These are phyloP conservation scores for Pythium insidiosum DNA, from an alignment of 352 stramenopile species.

Conservation along the genomic window DNA sequence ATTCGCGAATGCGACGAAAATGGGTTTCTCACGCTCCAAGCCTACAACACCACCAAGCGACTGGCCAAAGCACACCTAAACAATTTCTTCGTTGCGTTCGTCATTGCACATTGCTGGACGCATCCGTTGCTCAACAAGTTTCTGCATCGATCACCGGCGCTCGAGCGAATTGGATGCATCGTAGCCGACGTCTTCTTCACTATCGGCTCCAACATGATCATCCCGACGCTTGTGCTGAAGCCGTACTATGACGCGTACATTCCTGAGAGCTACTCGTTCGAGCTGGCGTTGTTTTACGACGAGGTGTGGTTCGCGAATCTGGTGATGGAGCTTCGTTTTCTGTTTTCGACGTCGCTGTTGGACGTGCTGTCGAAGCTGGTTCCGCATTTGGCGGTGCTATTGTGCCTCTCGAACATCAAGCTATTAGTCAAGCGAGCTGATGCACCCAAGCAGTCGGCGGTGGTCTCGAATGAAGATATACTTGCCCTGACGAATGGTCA, in stretches of 20 bases:
- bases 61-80: constrained; percentile 46
- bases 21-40: constrained; percentile 26
- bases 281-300: constrained; percentile 23
- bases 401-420: background rate
- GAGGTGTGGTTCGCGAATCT: constrained; percentile 33
- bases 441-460: background rate
- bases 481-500: too few species aligned
- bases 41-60: constrained; percentile 30
- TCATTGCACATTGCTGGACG: constrained; percentile 29
- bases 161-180: constrained; percentile 19
- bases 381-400: background rate
- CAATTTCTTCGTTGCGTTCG: constrained; percentile 26
- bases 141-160: constrained; percentile 6
- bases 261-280: constrained; percentile 20
- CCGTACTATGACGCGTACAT: constrained; percentile 26
- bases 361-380: background rate
- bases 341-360: constrained; percentile 12
- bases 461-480: background rate
- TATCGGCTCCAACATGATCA: constrained; percentile 13
- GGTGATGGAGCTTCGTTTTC: constrained; percentile 32
- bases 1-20: constrained; percentile 32
- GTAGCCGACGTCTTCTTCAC: constrained; percentile 20
- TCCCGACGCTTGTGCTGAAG: constrained; percentile 24
- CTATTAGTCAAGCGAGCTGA: background rate
- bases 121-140: constrained; percentile 16